Evolutionary conservation across 2,329 filamentous ascomycete species (phyloP).

Genomic region (Triangularia verruculosa): DNA sequence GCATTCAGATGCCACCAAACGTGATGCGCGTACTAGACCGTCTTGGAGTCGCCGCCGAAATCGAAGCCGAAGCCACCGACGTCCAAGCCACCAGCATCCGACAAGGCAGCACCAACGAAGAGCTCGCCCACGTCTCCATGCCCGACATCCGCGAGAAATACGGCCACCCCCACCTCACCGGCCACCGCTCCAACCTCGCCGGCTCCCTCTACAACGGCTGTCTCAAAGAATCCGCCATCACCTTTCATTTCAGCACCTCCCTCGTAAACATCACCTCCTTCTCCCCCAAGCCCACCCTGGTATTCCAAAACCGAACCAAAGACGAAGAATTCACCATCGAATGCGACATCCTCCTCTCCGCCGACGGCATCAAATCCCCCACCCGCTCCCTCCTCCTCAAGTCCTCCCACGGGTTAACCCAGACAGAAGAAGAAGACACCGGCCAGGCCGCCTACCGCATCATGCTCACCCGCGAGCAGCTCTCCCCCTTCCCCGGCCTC

Average conservation of each 20-base stretch:
- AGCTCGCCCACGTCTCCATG: slow-evolving; percentile 69
- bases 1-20: slow-evolving; percentile 81
- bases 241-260: slow-evolving; percentile 63
- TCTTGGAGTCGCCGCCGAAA: slow-evolving; percentile 69
- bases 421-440: slow-evolving; percentile 61
- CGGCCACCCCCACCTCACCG: slow-evolving; percentile 75
- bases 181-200: slow-evolving; percentile 71
- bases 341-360: slow-evolving; percentile 51
- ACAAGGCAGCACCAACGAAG: slow-evolving; percentile 64
- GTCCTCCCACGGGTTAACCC: slow-evolving; percentile 44
- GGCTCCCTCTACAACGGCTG: slow-evolving; percentile 69
- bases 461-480: slow-evolving; percentile 66
- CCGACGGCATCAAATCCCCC: slow-evolving; percentile 55
- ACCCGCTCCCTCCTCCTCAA: slow-evolving; percentile 52
- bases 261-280: slow-evolving; percentile 58
- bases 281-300: slow-evolving; percentile 58
- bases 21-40: slow-evolving; percentile 73
- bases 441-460: slow-evolving; percentile 77
- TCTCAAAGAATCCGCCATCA: slow-evolving; percentile 57
- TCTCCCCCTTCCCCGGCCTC: slow-evolving; percentile 65
- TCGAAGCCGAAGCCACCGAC: slow-evolving; percentile 68
- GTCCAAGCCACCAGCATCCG: slow-evolving; percentile 71
- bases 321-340: slow-evolving; percentile 52
- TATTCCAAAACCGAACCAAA: slow-evolving; percentile 54
- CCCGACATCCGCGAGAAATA: slow-evolving; percentile 65